A percentile compares a stretch with the other conserved stretches of the same genome.
Evolutionary conservation across 306 rosid genomes (phyloP).

Genomic region (Gastrolobium bilobum): DNA sequence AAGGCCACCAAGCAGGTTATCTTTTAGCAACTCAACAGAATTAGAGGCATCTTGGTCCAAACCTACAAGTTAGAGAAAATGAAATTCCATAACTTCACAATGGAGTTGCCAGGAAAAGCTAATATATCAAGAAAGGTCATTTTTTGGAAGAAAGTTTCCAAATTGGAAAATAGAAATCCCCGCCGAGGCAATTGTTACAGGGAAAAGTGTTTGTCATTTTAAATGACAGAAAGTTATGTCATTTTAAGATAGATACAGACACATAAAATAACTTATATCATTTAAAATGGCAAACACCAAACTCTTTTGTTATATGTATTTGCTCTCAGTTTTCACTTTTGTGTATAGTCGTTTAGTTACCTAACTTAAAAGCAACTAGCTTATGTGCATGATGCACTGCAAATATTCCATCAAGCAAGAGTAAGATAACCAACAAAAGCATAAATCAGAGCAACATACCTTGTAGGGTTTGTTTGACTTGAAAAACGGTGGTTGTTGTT

Average conservation of each 20-base stretch:
- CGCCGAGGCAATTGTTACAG: neutral
- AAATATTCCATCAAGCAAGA: slow-evolving; percentile 11
- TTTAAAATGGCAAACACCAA: too few species aligned
- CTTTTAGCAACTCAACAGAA: slow-evolving; percentile 51
- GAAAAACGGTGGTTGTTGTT: slow-evolving; percentile 40
- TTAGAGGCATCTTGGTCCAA: slow-evolving; percentile 44
- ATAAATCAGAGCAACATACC: slow-evolving; percentile 49
- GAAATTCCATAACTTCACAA: slow-evolving; percentile 35
- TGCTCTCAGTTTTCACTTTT: neutral
- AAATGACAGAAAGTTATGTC: too few species aligned
- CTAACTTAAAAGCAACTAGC: neutral
- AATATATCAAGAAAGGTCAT: neutral
- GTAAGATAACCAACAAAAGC: neutral
- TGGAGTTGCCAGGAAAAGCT: neutral
- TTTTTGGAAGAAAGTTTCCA: slow-evolving; percentile 4
- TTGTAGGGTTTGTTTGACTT: slow-evolving; percentile 45
- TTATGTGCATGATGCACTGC: neutral
- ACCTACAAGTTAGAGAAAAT: slow-evolving; percentile 47
- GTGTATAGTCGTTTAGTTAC: neutral
- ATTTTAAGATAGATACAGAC: too few species aligned
- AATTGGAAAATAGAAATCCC: neutral
- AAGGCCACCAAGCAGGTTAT: slow-evolving; percentile 66
- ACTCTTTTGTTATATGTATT: too few species aligned
- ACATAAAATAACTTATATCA: too few species aligned
- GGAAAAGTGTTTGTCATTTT: too few species aligned